phyloP scores from a whole-genome alignment of 2,329 filamentous ascomycete genomes.

The Polytolypa hystricis region DNA sequence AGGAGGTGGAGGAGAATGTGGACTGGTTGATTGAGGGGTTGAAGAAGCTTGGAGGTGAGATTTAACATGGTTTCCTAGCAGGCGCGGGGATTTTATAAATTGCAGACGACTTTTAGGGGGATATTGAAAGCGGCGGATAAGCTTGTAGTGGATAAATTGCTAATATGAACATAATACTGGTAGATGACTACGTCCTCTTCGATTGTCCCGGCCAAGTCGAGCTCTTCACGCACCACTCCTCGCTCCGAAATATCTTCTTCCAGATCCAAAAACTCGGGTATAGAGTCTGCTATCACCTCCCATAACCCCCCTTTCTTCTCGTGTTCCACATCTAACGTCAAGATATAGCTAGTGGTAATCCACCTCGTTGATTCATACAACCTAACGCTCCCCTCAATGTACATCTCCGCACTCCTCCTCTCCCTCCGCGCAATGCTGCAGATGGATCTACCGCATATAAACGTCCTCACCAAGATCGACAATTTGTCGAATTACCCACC shows the following conservation, averaged over 20 bases:
- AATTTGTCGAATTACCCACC: slow-evolving; percentile 76
- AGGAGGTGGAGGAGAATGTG: slow-evolving; percentile 87
- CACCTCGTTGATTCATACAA: slow-evolving; percentile 92
- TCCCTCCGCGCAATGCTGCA: slow-evolving; percentile 95
- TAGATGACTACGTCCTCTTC: slow-evolving; percentile 84
- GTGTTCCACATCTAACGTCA: slow-evolving; percentile 7
- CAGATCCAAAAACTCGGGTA: slow-evolving; percentile 83
- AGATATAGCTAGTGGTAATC: slow-evolving; percentile 68
- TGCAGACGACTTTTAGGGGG: too few species aligned
- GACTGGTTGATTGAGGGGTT: slow-evolving; percentile 82
- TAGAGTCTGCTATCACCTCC: slow-evolving; percentile 57
- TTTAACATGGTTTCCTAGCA: background rate
- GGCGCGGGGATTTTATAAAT: too few species aligned
- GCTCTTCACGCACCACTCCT: slow-evolving; percentile 89
- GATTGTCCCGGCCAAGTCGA: slow-evolving; percentile 97
- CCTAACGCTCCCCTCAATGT: slow-evolving; percentile 83
- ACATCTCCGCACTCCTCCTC: slow-evolving; percentile 86
- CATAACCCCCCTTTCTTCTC: slow-evolving; percentile 7
- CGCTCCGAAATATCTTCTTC: slow-evolving; percentile 83
- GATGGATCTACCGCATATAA: slow-evolving; percentile 92
- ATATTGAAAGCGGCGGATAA: too few species aligned
- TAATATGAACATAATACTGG: background rate
- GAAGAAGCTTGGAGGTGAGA: slow-evolving; percentile 54
- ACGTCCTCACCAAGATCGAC: slow-evolving; percentile 96
- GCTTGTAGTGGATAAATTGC: background rate